phyloP scores from a whole-genome alignment of 176 grass and related monocot species.

The Avena atlantica region DNA sequence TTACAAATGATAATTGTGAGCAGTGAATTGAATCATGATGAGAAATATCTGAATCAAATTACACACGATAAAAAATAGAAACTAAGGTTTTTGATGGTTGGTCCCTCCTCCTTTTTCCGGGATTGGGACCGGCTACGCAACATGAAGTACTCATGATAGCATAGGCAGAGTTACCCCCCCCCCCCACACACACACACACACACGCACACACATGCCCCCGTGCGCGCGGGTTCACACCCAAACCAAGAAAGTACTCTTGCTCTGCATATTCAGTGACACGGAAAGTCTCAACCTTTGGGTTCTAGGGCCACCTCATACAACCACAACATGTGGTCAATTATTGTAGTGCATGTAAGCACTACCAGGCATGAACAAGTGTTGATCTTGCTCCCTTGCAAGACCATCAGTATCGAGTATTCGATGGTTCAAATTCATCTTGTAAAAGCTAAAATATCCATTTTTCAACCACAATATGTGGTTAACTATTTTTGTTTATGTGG shows the following conservation, averaged over 20 bases:
- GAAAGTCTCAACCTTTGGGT: neutral
- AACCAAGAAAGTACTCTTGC: neutral
- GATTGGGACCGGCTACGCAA: conserved; percentile 9
- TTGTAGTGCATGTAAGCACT: neutral
- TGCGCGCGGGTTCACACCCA: no score
- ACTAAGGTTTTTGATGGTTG: neutral
- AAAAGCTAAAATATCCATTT: neutral
- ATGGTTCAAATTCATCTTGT: neutral
- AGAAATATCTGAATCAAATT: neutral
- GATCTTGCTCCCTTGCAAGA: neutral
- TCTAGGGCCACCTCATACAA: neutral
- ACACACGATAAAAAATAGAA: neutral
- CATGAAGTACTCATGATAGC: neutral
- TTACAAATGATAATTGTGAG: neutral
- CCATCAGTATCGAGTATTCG: neutral
- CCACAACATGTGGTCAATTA: conserved; percentile 10
- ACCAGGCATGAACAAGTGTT: neutral
- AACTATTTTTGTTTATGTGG: neutral
- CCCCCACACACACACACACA: neutral
- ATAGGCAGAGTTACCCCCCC: conserved; percentile 11
- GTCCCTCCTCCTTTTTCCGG: conserved; percentile 22
- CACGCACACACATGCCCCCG: no score
- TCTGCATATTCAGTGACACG: neutral
- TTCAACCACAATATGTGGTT: neutral
- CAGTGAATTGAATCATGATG: neutral